Base-by-base conservation (phyloP, 345 rosid genomes). In the Eucalyptus erythrocorys region DNA sequence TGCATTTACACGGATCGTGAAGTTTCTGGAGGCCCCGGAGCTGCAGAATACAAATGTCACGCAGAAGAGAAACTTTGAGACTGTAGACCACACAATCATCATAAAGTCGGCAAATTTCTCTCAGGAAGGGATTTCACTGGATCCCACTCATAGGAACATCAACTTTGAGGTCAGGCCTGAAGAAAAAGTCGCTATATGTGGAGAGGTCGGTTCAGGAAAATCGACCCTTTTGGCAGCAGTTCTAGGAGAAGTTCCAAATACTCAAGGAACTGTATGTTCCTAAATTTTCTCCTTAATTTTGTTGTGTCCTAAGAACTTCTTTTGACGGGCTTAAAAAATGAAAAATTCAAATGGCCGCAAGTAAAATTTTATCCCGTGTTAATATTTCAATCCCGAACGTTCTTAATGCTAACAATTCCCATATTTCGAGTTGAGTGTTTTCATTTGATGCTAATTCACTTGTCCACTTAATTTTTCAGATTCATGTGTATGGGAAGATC, bases 121-220 rank as follows among this genome's bases (percentile, higher is more conserved):
- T 4, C 96, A 99, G 99, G 99, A 96, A 86, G 95, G 93, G 89
- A 86, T 91, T 82, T 89, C 92, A 64, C 86, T 87, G 27, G 93
- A 91, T 91, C 93, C 95, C 21, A 95, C 97, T 51, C 91, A 96
- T 40, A 94, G 94, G 89, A 93, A 93, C 90, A 92, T 96, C 87
- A 91, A 48, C 90, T 89, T 97, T 87, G 94, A 92, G 91, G 93
- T 94, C 88, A 92, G 88, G 88, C 91, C 91, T 87, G 95, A 96
- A 51, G 95, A 93, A 88, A 96, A 96, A 93, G 93, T 97, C 19
- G 99, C 99, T 22, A 92, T 97, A 53, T 97, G 99, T 82, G 99
- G 99, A 86, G 99, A 96, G 92, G 99, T 97, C 91, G 99, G 99
- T 86, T 96, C 99, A 3, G 99, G 99, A 10, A 97, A 97, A 92